Percentiles rank a stretch among this genome's conserved stretches.
These are phyloP conservation scores for Clonostachys chloroleuca DNA, from an alignment of 2,329 filamentous ascomycete species.

Conservation along the genomic window DNA sequence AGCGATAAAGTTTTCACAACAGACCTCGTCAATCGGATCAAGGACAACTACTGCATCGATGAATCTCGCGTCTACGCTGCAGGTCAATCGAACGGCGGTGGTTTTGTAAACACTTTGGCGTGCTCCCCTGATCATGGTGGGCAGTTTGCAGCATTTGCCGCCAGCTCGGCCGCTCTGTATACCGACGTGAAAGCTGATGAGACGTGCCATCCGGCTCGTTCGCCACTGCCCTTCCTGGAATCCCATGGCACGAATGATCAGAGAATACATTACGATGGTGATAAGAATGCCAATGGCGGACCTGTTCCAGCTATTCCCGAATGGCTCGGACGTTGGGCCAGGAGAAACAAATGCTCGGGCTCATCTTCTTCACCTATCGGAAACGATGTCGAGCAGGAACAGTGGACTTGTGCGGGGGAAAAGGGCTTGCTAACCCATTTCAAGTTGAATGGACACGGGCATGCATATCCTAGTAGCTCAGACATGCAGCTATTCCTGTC, in stretches of 20 bases:
- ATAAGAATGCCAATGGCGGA: conserved; percentile 25
- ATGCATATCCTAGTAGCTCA: background rate
- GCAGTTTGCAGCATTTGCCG: conserved; percentile 34
- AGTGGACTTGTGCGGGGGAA: background rate
- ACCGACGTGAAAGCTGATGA: conserved; percentile 18
- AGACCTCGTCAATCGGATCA: conserved; percentile 33
- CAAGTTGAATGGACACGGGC: background rate
- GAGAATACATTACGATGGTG: conserved; percentile 13
- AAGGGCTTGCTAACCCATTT: background rate
- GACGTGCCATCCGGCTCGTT: conserved; percentile 24
- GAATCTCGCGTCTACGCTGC: conserved; percentile 32
- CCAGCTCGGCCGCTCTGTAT: conserved; percentile 35
- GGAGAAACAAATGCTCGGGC: conserved; percentile 9
- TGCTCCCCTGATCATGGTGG: conserved; percentile 27
- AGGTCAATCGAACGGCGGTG: conserved; percentile 38
- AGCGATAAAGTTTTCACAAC: conserved; percentile 36
- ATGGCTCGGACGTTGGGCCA: conserved; percentile 31
- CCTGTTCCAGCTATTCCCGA: conserved; percentile 36
- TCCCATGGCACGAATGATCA: background rate
- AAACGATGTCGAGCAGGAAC: background rate
- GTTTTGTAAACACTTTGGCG: conserved; percentile 34
- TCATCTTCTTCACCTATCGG: background rate
- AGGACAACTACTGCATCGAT: conserved; percentile 31
- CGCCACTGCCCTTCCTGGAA: conserved; percentile 1
- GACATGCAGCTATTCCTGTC: background rate